Percentiles rank a stretch among this genome's conserved stretches.
These are phyloP conservation scores for Anisodus acutangulus DNA, from an alignment of 257 asterid genomes.

Conservation along the genomic window DNA sequence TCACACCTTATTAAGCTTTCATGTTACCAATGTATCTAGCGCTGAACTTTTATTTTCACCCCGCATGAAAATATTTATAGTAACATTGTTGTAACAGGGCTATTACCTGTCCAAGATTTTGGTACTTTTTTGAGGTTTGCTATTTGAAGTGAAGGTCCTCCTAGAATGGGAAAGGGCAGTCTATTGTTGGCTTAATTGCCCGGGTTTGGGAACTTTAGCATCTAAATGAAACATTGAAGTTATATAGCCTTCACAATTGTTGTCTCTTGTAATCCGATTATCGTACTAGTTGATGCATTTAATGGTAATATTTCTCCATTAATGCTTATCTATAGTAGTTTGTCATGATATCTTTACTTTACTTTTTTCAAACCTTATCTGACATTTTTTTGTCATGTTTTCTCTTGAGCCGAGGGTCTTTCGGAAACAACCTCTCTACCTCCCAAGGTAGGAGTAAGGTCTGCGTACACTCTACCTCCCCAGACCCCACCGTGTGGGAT, in stretches of 20 bases:
- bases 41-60: not conserved
- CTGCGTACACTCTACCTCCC: too few species aligned
- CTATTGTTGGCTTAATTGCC: slow-evolving; percentile 17
- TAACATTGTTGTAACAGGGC: not conserved
- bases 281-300: too few species aligned
- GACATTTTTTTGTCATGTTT: too few species aligned
- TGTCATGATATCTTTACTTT: too few species aligned
- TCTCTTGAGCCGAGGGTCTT: too few species aligned
- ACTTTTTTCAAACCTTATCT: too few species aligned
- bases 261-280: not conserved
- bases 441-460: too few species aligned
- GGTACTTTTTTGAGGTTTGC: not conserved
- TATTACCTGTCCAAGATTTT: slow-evolving; percentile 10
- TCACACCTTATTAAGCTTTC: not conserved
- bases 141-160: not conserved
- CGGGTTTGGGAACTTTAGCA: not conserved
- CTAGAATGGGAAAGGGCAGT: slow-evolving; percentile 6
- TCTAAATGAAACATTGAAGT: not conserved
- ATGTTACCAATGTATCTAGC: slow-evolving; percentile 1
- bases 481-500: too few species aligned
- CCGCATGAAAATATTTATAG: not conserved
- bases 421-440: too few species aligned
- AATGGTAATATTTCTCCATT: too few species aligned
- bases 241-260: slow-evolving; percentile 2
- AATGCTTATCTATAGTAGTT: too few species aligned